These are phyloP conservation scores for Phyllosticta citribraziliensis DNA, from an alignment of 2,329 filamentous ascomycete genomes.

Conservation along the genomic window DNA sequence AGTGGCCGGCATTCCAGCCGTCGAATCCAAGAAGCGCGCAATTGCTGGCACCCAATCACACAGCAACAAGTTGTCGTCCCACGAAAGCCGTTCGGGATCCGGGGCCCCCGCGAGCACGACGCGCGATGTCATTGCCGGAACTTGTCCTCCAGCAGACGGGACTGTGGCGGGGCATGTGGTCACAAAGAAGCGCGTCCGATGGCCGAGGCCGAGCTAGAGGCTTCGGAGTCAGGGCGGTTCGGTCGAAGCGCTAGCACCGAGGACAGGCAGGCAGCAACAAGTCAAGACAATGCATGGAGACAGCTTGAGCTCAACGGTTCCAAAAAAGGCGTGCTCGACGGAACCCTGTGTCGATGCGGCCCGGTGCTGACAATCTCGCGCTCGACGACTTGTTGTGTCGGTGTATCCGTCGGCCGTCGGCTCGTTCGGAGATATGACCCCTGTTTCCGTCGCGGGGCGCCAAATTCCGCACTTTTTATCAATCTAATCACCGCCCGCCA, in stretches of 20 bases:
- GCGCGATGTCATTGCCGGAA: not conserved
- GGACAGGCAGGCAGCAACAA: not conserved
- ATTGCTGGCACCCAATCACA: slow-evolving; percentile 36
- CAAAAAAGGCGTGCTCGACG: not conserved
- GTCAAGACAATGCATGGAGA: not conserved
- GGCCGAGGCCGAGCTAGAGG: not conserved
- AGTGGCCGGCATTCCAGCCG: not conserved
- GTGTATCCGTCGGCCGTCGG: not conserved
- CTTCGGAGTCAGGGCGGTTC: not conserved
- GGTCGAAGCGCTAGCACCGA: not conserved
- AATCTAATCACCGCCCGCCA: not conserved
- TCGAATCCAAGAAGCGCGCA: slow-evolving; percentile 27
- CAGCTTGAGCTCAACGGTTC: not conserved
- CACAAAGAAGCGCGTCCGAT: not conserved
- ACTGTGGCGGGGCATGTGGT: not conserved
- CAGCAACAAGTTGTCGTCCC: slow-evolving; percentile 44
- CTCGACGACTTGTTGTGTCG: not conserved
- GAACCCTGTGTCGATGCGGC: not conserved
- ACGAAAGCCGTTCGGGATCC: slow-evolving; percentile 41
- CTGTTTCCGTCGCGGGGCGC: not conserved
- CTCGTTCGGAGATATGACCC: not conserved
- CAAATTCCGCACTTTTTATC: not conserved
- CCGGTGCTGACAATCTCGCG: not conserved
- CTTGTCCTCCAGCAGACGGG: not conserved
- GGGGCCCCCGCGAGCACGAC: slow-evolving; percentile 55